Conservation (phyloP, 148 eudicot species). For the Arctostaphylos glauca region DNA sequence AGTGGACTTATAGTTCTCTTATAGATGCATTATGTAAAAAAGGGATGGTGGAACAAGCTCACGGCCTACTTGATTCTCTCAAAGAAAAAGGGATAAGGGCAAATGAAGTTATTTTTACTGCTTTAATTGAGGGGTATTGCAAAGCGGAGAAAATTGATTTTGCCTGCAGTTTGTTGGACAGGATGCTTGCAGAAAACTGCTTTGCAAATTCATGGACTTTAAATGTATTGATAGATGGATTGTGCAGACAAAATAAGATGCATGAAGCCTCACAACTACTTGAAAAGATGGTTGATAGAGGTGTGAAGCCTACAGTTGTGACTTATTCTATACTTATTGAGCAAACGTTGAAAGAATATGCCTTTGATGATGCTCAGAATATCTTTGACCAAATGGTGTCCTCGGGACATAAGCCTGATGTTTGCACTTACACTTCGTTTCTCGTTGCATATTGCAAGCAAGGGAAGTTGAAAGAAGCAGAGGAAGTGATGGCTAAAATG, state of each 20-base stretch:
- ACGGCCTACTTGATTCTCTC: slow-evolving; percentile 44
- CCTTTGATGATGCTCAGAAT: slow-evolving; percentile 58
- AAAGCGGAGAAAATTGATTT: slow-evolving; percentile 47
- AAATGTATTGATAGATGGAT: slow-evolving; percentile 57
- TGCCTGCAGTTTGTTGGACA: slow-evolving; percentile 47
- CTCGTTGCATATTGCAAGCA: slow-evolving; percentile 62
- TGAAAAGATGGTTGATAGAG: slow-evolving; percentile 41
- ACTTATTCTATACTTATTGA: slow-evolving; percentile 65
- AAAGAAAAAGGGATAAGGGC: slow-evolving; percentile 52
- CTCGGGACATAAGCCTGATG: slow-evolving; percentile 68
- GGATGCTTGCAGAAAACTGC: slow-evolving; percentile 53
- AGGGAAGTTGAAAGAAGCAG: slow-evolving; percentile 68
- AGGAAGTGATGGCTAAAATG: slow-evolving; percentile 59
- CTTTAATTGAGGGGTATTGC: slow-evolving; percentile 63
- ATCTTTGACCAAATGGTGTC: slow-evolving; percentile 52
- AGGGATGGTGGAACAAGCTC: slow-evolving; percentile 61
- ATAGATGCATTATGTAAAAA: slow-evolving; percentile 56
- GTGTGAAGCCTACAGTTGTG: slow-evolving; percentile 53
- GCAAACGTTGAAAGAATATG: slow-evolving; percentile 57
- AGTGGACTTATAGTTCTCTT: slow-evolving; percentile 60
- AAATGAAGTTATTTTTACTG: slow-evolving; percentile 57
- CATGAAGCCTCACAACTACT: slow-evolving; percentile 46
- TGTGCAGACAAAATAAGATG: slow-evolving; percentile 50
- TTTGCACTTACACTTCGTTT: slow-evolving; percentile 65
- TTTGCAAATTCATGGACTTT: slow-evolving; percentile 56